Evolutionary conservation across 2,329 filamentous ascomycete genomes (phyloP).

Genomic region (Colletotrichum eleusines): DNA sequence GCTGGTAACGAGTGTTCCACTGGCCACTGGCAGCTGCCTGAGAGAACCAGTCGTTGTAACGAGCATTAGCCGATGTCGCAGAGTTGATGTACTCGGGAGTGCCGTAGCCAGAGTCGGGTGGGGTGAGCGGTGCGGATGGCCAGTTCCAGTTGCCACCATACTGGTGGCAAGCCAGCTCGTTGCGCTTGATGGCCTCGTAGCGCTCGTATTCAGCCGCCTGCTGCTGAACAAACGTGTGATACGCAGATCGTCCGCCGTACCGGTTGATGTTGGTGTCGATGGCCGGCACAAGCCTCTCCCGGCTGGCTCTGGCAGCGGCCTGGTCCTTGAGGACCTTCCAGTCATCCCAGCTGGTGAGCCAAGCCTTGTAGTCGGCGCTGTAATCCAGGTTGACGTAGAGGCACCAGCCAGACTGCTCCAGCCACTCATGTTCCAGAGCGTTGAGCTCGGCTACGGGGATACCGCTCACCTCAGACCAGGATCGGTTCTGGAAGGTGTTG

Average conservation of each 20-base stretch:
- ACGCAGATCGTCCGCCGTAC: constrained; percentile 54
- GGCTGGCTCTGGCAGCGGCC: constrained; percentile 51
- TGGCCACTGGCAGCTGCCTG: constrained; percentile 56
- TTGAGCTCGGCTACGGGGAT: constrained; percentile 89
- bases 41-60: constrained; percentile 69
- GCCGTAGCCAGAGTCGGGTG: constrained; percentile 72
- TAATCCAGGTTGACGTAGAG: constrained; percentile 88
- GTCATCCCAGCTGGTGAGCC: constrained; percentile 71
- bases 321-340: constrained; percentile 68
- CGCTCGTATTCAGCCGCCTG: constrained; percentile 67
- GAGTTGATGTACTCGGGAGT: constrained; percentile 71
- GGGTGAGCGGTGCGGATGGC: constrained; percentile 62
- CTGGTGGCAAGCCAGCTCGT: constrained; percentile 49
- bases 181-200: constrained; percentile 59
- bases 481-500: constrained; percentile 97
- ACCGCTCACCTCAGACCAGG: constrained; percentile 95
- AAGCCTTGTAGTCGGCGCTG: constrained; percentile 76
- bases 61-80: constrained; percentile 65
- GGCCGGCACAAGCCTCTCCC: constrained; percentile 62
- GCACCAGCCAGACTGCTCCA: constrained; percentile 83
- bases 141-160: constrained; percentile 55
- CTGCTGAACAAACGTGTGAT: constrained; percentile 64
- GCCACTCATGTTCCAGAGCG: constrained; percentile 87
- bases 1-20: constrained; percentile 60
- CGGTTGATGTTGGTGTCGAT: constrained; percentile 46